Evolutionary conservation across 768 basidiomycete species (phyloP), one percentile per base, ranked within the genome.

Genomic region (Tricholoma furcatifolium): DNA sequence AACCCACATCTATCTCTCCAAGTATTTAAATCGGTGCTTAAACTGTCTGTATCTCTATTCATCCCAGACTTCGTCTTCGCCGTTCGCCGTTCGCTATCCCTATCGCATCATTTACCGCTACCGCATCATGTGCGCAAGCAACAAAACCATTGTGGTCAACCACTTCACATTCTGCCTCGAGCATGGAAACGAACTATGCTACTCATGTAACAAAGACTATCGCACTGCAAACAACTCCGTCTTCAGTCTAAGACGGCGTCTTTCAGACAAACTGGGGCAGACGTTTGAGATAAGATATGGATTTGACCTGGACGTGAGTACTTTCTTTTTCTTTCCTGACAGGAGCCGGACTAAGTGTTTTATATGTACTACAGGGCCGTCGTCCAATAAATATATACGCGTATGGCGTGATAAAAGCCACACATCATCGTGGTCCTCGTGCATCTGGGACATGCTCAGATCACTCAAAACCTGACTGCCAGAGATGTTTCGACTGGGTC

Each of bases 401-500:
- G 15, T 50, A 43, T 21, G 56, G 56, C 47, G 51, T 57, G n/a
- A 57, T 32, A 50, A 52, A 52, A 50, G 45, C 51, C 35, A 57
- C 52, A 2, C 56, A 57, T 31, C 52, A 53, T 36, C 56, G 56
- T 20, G 56, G 56, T 10, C 52, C 56, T 10, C 56, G 51, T n/a
- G 52, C 56, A 4, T 53, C 56, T 4, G 56, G 56, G 47, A 40
- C 52, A 18, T 57, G 56, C 34, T 47, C 51, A 14, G 56, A 54
- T 24, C 56, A 57, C 30, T 43, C 56, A 14, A 57, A 49, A 34
- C n/a, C 40, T 9, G 56, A 57, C 31, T 57, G 56, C 24, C 47
- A 46, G n/a, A 53, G 54, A 43, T 57, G 56, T 20, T 57, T 53
- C 15, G 51, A 57, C 40, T 57, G 56, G 56, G 47, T 53, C 23